These are phyloP conservation scores for Solanum hybrid DNA, from an alignment of 305 asterid genomes.

Conservation along the genomic window DNA sequence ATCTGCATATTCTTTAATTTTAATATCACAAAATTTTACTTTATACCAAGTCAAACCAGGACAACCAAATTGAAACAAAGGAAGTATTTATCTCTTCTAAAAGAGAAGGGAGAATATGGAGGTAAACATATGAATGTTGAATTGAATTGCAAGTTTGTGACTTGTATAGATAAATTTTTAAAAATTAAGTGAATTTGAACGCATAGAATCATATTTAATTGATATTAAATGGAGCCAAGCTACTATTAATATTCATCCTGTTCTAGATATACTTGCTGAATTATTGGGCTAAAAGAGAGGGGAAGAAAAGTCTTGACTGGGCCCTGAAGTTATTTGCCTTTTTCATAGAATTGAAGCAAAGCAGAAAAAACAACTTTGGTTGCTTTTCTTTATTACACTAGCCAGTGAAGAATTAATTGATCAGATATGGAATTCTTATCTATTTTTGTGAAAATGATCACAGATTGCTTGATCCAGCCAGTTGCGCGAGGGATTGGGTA, in stretches of 20 bases:
- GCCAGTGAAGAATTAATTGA: not conserved
- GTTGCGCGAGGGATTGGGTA: not conserved
- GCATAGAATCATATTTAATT: not conserved
- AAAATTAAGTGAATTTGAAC: not conserved
- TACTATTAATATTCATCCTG: not conserved
- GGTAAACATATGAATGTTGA: not conserved
- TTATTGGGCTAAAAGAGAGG: not conserved
- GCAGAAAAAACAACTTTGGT: not conserved
- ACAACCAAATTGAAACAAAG: no score
- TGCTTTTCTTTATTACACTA: not conserved
- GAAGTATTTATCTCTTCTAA: not conserved
- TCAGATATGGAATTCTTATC: not conserved
- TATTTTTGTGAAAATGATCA: not conserved
- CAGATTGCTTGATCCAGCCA: not conserved
- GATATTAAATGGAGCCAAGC: not conserved
- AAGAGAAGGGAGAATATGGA: not conserved
- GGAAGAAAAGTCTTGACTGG: not conserved
- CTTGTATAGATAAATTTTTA: not conserved
- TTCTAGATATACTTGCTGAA: not conserved
- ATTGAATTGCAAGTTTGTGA: not conserved
- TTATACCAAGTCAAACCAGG: not conserved
- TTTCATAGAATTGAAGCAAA: not conserved
- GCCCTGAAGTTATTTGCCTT: not conserved
- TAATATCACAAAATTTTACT: not conserved
- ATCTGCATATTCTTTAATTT: not conserved